A percentile compares a stretch with the other conserved stretches of the same genome.
phyloP scores from a whole-genome alignment of 2,329 filamentous ascomycete species.

The Fusarium chaquense region DNA sequence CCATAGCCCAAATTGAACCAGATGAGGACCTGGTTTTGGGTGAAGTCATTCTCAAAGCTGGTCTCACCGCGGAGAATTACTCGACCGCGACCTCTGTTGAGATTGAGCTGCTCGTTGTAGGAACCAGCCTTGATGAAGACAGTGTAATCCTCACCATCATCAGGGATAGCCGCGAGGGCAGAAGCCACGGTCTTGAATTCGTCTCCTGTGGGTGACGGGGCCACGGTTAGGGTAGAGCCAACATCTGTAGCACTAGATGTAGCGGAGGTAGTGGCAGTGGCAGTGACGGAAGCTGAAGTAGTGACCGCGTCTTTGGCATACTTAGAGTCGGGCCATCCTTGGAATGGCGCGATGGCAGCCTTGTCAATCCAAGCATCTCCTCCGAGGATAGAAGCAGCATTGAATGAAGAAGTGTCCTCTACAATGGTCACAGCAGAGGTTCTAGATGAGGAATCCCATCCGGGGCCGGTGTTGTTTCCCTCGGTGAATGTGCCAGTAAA shows the following conservation, averaged over 20 bases:
- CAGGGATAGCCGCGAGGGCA: conserved; percentile 57
- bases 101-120: conserved; percentile 40
- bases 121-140: conserved; percentile 43
- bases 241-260: conserved; percentile 8
- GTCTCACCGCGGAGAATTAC: conserved; percentile 42
- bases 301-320: conserved; percentile 34
- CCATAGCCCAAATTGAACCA: conserved; percentile 38
- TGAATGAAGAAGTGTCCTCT: conserved; percentile 64
- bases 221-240: conserved; percentile 44
- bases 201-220: conserved; percentile 51
- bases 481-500: conserved; percentile 49
- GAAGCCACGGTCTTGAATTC: conserved; percentile 58
- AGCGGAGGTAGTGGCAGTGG: conserved; percentile 17
- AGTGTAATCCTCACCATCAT: conserved; percentile 41
- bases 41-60: conserved; percentile 40
- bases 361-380: conserved; percentile 51
- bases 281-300: conserved; percentile 8
- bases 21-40: conserved; percentile 38
- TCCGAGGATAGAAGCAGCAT: conserved; percentile 52
- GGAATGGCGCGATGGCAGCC: conserved; percentile 47
- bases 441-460: conserved; percentile 43
- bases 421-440: conserved; percentile 40
- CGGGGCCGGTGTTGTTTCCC: conserved; percentile 51
- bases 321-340: conserved; percentile 47
- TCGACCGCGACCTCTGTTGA: conserved; percentile 30